Evolutionary conservation across 257 asterid genomes (phyloP), one percentile per base, ranked within the genome.

Genomic region (Cynanchum wilfordii): DNA sequence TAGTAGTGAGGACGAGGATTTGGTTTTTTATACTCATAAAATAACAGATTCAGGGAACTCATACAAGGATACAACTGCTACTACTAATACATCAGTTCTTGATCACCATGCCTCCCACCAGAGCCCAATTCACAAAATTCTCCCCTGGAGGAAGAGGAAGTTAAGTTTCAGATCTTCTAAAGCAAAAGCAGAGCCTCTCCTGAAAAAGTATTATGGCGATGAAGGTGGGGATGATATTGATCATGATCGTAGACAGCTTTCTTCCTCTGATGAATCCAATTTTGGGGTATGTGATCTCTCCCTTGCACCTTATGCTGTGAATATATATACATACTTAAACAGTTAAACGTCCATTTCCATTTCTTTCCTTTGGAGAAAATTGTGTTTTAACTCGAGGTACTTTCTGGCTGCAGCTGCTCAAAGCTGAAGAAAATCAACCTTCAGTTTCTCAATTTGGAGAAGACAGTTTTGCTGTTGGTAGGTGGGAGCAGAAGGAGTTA

Each of bases 171-270:
- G 78, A 84, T 81, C 92, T 67, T 87, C 88, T 25, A 87, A 88
- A 73, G 84, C 56, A 54, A 88, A 90, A 81, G 94, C 91, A 63
- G 96, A 89, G 83, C 98, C 96, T 22, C 72, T 92, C 33, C 78
- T 92, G 83, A 92, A 86, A 60, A 88, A 84, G 52, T 56, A 69
- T 64, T 84, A 88, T 54, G 96, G 87, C 24, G 98, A 92, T 72
- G 96, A 92, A 73, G 97, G 98, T 38, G 98, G 96, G 17, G 98
- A 92, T 70, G 98, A 92, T 72, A 92, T 90, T 73, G 98, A 90
- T 73, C 87, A 88, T 75, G 98, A 89, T 81, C 96, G 98, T n/a
- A 80, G 98, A 58, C 92, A 84, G 76, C 89, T 92, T 67, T 79
- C 91, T 70, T 86, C 93, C 66, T 86, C 97, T 1, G 91, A 91